Evolutionary conservation across 768 basidiomycete genomes (phyloP).

Genomic region (Daedaleopsis sinensis): DNA sequence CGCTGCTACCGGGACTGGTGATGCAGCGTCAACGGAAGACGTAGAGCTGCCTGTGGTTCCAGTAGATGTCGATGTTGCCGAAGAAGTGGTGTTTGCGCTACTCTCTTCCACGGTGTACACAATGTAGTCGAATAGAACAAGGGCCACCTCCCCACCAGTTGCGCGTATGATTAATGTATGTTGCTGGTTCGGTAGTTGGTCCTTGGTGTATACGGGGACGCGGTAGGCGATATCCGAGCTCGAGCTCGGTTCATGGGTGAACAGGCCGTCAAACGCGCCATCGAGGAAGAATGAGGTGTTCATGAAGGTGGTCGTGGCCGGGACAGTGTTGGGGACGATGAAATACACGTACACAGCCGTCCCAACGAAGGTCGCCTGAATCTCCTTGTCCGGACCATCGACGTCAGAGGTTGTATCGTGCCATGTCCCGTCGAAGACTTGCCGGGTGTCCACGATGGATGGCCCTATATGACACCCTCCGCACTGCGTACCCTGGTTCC

Average conservation of each 20-base stretch:
- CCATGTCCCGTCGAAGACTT: slow-evolving; percentile 16
- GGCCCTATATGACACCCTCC: neutral
- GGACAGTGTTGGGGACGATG: slow-evolving; percentile 8
- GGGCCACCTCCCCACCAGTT: neutral
- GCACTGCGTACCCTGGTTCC: neutral
- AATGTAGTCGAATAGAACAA: slow-evolving; percentile 12
- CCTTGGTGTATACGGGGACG: slow-evolving; percentile 3
- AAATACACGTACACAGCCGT: slow-evolving; percentile 15
- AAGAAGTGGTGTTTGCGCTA: neutral
- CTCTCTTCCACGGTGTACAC: slow-evolving; percentile 4
- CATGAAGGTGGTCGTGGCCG: slow-evolving; percentile 8
- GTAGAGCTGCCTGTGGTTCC: neutral
- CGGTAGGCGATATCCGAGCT: neutral
- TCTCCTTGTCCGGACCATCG: neutral
- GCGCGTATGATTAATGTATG: slow-evolving; percentile 9
- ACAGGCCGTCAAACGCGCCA: neutral
- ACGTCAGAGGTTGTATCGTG: slow-evolving; percentile 15
- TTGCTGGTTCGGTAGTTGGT: neutral
- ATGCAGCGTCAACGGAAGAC: neutral
- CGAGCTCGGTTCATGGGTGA: slow-evolving; percentile 8
- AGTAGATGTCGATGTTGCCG: neutral
- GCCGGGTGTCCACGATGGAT: neutral
- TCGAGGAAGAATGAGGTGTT: slow-evolving; percentile 13
- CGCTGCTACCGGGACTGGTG: neutral
- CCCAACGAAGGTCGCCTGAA: slow-evolving; percentile 1